These are phyloP conservation scores for Chloranthus sessilifolius DNA, from an alignment of 164 flowering plant species.

Conservation along the genomic window DNA sequence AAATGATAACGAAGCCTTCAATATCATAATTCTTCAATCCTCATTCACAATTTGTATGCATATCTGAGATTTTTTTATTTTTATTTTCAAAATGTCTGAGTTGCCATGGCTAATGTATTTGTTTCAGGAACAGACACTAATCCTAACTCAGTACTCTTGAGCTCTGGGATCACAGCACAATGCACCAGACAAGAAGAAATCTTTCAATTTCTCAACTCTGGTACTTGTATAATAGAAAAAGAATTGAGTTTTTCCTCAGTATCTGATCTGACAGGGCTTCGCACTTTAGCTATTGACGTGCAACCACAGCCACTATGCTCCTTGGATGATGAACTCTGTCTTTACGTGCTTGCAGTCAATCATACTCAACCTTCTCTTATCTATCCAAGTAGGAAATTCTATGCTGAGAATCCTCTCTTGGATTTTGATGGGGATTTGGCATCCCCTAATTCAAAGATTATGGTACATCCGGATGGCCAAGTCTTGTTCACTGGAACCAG, in stretches of 20 bases:
- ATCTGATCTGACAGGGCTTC: slow-evolving; percentile 43
- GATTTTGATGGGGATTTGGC: slow-evolving; percentile 42
- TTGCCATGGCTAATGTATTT: slow-evolving; percentile 1
- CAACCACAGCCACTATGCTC: slow-evolving; percentile 17
- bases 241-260: slow-evolving; percentile 33
- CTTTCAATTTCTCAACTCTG: slow-evolving; percentile 41
- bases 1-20: too few relatives aligned
- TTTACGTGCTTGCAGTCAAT: slow-evolving; percentile 9
- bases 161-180: slow-evolving; percentile 52
- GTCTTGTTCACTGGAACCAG: slow-evolving; percentile 31
- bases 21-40: too few relatives aligned
- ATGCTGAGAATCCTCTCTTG: slow-evolving; percentile 29
- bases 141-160: slow-evolving; percentile 32
- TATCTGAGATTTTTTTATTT: too few relatives aligned
- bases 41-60: too few relatives aligned
- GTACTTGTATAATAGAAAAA: slow-evolving; percentile 32
- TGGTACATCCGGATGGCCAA: slow-evolving; percentile 37
- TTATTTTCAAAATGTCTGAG: too few relatives aligned
- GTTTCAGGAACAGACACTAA: slow-evolving; percentile 31
- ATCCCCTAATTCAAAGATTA: slow-evolving; percentile 27
- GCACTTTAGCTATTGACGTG: slow-evolving; percentile 19
- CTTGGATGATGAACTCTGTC: slow-evolving; percentile 10
- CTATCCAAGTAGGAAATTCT: slow-evolving; percentile 29
- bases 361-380: slow-evolving; percentile 26
- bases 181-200: slow-evolving; percentile 45